phyloP scores from a whole-genome alignment of 2,329 filamentous ascomycete species.

The Exophiala sideris region DNA sequence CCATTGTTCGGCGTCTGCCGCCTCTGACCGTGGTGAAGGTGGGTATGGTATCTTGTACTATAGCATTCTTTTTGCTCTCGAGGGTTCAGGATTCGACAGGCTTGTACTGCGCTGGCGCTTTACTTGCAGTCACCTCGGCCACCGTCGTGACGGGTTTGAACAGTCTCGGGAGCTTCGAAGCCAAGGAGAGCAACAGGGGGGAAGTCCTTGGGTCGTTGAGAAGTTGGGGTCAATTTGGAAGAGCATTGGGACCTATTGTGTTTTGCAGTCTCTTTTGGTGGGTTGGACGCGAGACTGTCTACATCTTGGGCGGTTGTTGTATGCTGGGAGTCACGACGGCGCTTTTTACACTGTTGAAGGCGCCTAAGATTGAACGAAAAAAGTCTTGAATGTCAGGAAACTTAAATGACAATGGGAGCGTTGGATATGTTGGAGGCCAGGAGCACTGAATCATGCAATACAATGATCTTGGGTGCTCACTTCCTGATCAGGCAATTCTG shows the following conservation, averaged over 20 bases:
- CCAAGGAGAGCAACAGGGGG: conserved; percentile 73
- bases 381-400: neutral
- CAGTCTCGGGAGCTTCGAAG: conserved; percentile 86
- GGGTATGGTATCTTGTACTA: conserved; percentile 72
- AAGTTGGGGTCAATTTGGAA: conserved; percentile 77
- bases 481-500: too few species aligned
- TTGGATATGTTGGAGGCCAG: too few species aligned
- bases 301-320: conserved; percentile 72
- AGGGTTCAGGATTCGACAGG: conserved; percentile 63
- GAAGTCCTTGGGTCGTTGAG: conserved; percentile 81
- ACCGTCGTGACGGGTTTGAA: conserved; percentile 95
- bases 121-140: conserved; percentile 84
- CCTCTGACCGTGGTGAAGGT: conserved; percentile 75
- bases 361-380: conserved; percentile 14
- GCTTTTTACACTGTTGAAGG: conserved; percentile 18
- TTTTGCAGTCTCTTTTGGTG: conserved; percentile 99
- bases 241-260: conserved; percentile 79
- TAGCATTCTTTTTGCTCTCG: conserved; percentile 76
- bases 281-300: conserved; percentile 85
- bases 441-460: too few species aligned
- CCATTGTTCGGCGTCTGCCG: conserved; percentile 79
- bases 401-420: too few species aligned
- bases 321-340: conserved; percentile 63
- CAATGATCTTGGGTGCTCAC: too few species aligned
- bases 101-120: conserved; percentile 77